These are phyloP conservation scores for Massospora cicadina DNA, from an alignment of 371 early-diverging fungal genomes.

Conservation along the genomic window DNA sequence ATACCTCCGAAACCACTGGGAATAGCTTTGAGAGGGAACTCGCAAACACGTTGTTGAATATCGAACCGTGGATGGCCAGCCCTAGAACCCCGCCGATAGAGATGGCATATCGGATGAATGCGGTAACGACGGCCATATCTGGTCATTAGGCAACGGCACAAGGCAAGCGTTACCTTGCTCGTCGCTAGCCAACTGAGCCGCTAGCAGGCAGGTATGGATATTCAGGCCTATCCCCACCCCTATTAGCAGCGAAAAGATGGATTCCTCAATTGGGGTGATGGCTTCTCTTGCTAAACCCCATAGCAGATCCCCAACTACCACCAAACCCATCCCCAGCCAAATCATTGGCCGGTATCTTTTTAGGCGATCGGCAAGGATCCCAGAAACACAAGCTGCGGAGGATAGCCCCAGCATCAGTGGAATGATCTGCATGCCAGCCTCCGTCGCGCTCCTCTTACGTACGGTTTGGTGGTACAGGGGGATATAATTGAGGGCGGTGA, in stretches of 20 bases:
- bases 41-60: conserved; percentile 2
- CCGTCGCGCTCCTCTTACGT: conserved; percentile 8
- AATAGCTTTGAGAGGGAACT: neutral
- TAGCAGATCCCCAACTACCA: conserved; percentile 21
- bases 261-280: neutral
- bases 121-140: conserved; percentile 39
- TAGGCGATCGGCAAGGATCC: conserved; percentile 23
- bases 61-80: neutral
- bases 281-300: neutral
- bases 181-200: conserved; percentile 33
- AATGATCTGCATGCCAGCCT: conserved; percentile 23
- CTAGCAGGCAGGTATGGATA: conserved; percentile 36
- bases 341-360: conserved; percentile 26
- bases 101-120: conserved; percentile 37
- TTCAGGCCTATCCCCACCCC: conserved; percentile 41
- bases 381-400: conserved; percentile 21
- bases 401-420: conserved; percentile 30
- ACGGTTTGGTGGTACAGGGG: neutral
- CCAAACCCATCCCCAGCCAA: conserved; percentile 23
- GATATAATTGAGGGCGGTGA: conserved; percentile 12
- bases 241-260: neutral
- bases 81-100: conserved; percentile 40
- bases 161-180: conserved; percentile 12
- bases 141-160: neutral
- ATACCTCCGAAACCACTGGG: neutral